Evolutionary conservation across 768 basidiomycete genomes (phyloP), one percentile per base, ranked within the genome.

Genomic region (Austroboletus festivus): DNA sequence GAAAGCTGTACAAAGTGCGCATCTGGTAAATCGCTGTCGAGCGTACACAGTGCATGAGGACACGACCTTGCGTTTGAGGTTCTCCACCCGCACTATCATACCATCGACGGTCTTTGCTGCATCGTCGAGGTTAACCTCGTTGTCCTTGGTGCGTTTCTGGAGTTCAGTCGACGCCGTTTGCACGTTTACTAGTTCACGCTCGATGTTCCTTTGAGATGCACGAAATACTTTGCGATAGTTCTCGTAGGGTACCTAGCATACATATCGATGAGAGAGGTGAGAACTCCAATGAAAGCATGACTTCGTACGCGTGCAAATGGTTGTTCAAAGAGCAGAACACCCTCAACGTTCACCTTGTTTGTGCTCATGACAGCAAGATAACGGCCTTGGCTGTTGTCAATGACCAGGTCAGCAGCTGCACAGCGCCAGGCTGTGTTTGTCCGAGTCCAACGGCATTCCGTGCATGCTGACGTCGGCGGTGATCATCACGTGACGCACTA

Each of bases 191-290:
- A 89, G 66, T 59, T 93, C 91, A 48, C 86, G 82, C 67, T 94
- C 92, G 46, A 92, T 82, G 52, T 83, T 77, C 69, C 82, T 83
- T 64, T 92, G 89, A 1, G 85, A 83, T 16, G 83, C 78, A 28
- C 91, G 82, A 62, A 94, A 93, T n/a, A 85, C 77, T 68, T 87
- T 89, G 58, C 89, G 83, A 60, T 91, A 89, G 57, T 87, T 87
- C 71, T 94, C 92, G 68, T 86, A 89, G 11, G 92, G 92, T 12
- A 92, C 89, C 92, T 94, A 55, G 33, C 24, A 40, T 35, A 40
- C 28, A 42, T 45, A 38, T 38, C n/a, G 11, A 46, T 65, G 50
- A 60, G 50, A 40, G 20, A 24, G 42, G 40, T 31, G 20, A 19
- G 22, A 44, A 40, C 22, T 24, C n/a, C 11, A 19, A 19, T 38